phyloP scores from a whole-genome alignment of 2,329 filamentous ascomycete genomes.

The Trichoderma citrinoviride region DNA sequence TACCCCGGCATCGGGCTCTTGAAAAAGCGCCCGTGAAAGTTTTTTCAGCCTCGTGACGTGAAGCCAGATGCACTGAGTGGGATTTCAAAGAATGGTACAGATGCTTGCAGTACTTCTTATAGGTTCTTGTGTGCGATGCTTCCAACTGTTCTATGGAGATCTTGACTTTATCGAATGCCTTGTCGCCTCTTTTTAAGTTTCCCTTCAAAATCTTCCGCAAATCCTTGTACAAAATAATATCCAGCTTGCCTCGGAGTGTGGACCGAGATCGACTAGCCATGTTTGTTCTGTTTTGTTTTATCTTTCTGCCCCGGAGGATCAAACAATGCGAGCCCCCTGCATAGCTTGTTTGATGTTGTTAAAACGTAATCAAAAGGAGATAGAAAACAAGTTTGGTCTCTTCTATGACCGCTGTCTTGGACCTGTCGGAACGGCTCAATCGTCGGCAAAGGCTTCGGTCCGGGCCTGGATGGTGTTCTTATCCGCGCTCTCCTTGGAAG shows the following conservation, averaged over 20 bases:
- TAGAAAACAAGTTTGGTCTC: background rate
- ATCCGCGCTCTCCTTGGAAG: constrained; percentile 39
- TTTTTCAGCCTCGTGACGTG: background rate
- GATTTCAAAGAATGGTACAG: background rate
- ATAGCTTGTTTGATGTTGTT: background rate
- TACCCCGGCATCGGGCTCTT: background rate
- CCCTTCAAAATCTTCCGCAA: background rate
- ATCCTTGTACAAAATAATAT: too few relatives aligned
- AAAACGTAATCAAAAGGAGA: background rate
- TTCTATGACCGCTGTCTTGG: background rate
- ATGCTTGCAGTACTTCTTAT: background rate
- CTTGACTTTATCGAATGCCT: background rate
- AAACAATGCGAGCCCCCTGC: background rate
- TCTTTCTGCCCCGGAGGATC: background rate
- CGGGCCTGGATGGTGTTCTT: constrained; percentile 39
- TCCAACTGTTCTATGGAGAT: constrained; percentile 7
- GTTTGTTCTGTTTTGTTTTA: background rate
- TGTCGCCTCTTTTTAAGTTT: background rate
- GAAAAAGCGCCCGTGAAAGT: background rate
- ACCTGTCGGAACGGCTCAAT: constrained; percentile 10
- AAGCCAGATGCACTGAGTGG: background rate
- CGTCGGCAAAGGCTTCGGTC: constrained; percentile 43
- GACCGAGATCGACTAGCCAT: background rate
- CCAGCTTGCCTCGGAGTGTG: background rate
- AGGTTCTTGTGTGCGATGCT: background rate